phyloP scores from a whole-genome alignment of 75 land plant genomes.

The Adiantum capillusveneris region DNA sequence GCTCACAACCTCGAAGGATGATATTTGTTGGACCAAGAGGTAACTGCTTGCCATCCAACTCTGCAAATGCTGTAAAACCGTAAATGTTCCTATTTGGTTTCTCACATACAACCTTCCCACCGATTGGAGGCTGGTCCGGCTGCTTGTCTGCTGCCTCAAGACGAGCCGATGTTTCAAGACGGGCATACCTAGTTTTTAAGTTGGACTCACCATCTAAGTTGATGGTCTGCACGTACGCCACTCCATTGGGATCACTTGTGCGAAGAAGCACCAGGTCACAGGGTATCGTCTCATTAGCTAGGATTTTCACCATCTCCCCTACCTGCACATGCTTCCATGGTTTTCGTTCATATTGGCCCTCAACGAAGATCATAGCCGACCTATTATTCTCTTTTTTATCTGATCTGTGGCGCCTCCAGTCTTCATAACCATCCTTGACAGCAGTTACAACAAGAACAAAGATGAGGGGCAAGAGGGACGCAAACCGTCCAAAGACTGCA shows the following conservation, averaged over 20 bases:
- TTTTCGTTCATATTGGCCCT: slow-evolving; percentile 34
- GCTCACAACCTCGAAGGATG: slow-evolving; percentile 76
- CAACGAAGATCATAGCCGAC: slow-evolving; percentile 44
- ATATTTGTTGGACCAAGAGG: slow-evolving; percentile 75
- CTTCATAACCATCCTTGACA: slow-evolving; percentile 85
- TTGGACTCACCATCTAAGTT: slow-evolving; percentile 88
- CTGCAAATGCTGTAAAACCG: slow-evolving; percentile 72
- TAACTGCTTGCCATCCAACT: slow-evolving; percentile 42
- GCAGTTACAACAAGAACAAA: slow-evolving; percentile 81
- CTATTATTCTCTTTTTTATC: slow-evolving; percentile 72
- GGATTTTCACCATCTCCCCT: slow-evolving; percentile 69
- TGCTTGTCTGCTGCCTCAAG: slow-evolving; percentile 46
- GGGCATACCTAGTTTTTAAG: slow-evolving; percentile 70
- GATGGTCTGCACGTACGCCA: slow-evolving; percentile 84
- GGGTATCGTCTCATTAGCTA: slow-evolving; percentile 55
- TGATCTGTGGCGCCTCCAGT: slow-evolving; percentile 76
- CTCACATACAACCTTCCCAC: slow-evolving; percentile 65
- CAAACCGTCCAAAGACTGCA: slow-evolving; percentile 83
- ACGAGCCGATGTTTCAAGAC: slow-evolving; percentile 23
- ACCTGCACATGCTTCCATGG: slow-evolving; percentile 67
- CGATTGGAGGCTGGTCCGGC: slow-evolving; percentile 22
- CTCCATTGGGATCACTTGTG: slow-evolving; percentile 75
- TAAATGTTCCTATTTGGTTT: slow-evolving; percentile 85
- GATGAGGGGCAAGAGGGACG: slow-evolving; percentile 68
- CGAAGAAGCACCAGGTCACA: slow-evolving; percentile 74